phyloP scores from a whole-genome alignment of 140 eudicot species.

The Anethum foeniculum region DNA sequence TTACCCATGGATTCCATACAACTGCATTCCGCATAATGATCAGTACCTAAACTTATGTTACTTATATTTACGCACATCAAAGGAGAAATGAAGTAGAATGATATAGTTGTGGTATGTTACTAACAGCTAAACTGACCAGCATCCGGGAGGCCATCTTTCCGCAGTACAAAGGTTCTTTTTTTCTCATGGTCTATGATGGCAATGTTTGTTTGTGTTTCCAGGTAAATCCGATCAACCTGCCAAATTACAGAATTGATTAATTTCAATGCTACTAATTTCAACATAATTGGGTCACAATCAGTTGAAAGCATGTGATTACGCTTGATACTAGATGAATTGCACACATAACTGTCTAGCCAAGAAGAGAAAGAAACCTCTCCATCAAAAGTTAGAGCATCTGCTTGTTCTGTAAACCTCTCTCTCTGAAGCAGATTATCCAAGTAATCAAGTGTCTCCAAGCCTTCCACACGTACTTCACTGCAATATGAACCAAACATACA shows the following conservation, averaged over 20 bases:
- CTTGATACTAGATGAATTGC: neutral
- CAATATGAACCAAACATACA: slow-evolving; percentile 4
- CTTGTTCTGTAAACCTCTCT: slow-evolving; percentile 50
- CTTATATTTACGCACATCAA: neutral
- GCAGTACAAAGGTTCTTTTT: slow-evolving; percentile 48
- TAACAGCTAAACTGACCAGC: slow-evolving; percentile 25
- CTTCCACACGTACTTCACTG: slow-evolving; percentile 67
- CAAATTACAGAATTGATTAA: neutral
- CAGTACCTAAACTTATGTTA: neutral
- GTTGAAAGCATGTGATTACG: neutral
- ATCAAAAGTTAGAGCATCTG: slow-evolving; percentile 54
- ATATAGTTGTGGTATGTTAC: no score
- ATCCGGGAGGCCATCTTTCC: slow-evolving; percentile 48
- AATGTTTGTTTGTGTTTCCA: slow-evolving; percentile 31
- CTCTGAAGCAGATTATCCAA: slow-evolving; percentile 39
- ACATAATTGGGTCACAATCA: neutral
- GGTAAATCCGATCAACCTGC: slow-evolving; percentile 48
- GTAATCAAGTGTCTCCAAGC: slow-evolving; percentile 55
- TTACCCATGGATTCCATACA: slow-evolving; percentile 51
- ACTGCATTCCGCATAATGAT: slow-evolving; percentile 16
- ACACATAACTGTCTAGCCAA: neutral
- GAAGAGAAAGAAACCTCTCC: slow-evolving; percentile 39
- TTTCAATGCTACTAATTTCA: neutral
- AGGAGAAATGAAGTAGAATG: neutral
- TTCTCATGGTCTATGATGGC: slow-evolving; percentile 51